Evolutionary conservation across 2,329 filamentous ascomycete species (phyloP), one percentile per base, ranked within the genome.

Genomic region (Cladobotryum protrusum): DNA sequence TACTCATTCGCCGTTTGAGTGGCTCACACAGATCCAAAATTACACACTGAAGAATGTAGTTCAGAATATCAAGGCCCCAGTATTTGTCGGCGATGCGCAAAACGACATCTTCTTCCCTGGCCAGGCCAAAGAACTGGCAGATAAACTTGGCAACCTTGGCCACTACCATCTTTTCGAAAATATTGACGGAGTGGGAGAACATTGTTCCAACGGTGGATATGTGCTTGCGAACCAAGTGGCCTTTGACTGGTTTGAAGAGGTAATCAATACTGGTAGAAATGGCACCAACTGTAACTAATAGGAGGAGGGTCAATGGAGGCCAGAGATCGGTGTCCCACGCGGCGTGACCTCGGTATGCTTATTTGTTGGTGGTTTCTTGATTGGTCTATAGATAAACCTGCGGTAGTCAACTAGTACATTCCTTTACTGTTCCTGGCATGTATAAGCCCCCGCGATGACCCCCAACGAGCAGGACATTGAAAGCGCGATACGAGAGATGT

Each of bases 81-180:
- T 57, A 9, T 61, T 60, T 39, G 52, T 60, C 7, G 58, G 52
- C 3, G 59, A 61, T 17, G 59, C 57, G 2, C 50, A 59, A 43
- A 43, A 52, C 2, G 59, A 62, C 13, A 37, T 37, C 4, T 50
- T 58, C 24, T 58, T 60, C 48, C 32, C 44, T 3, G 51, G 54
- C 3, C 50, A 59, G 44, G 50, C 52, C 8, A 47, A 45, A 34
- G 15, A 15, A 19, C 48, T 57, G 12, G 51, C 49, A 1, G 45
- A 52, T n/a, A 48, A 48, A 7, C 44, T 57, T 11, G 56, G 57
- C 5, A 36, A 46, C 1, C 44, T 40, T 35, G 57, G 39, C 1
- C 54, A 50, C 8, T 41, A 52, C 32, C 37, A 57, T 19, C 32
- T 51, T 14, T 56, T 57, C 36, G 37, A 45, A 7, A 43, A 29